These are phyloP conservation scores for Aureobasidium subglaciale DNA, from an alignment of 2,329 filamentous ascomycete species.

Conservation along the genomic window DNA sequence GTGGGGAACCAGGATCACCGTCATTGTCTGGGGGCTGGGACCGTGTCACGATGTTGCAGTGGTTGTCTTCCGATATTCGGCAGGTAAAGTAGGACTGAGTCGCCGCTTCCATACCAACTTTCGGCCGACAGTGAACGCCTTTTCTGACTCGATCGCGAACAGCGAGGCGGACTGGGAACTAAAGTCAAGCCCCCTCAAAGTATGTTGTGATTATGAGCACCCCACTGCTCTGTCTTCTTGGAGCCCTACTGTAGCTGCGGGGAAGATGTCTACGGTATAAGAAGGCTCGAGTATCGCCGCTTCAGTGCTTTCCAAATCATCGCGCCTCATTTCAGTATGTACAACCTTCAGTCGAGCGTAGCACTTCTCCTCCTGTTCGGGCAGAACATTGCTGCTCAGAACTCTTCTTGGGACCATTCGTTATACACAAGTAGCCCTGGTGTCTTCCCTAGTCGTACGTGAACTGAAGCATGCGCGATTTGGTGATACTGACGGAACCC, in stretches of 20 bases:
- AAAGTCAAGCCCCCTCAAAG: background rate
- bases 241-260: background rate
- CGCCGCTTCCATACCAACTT: background rate
- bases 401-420: constrained; percentile 20
- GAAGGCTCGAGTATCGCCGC: background rate
- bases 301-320: background rate
- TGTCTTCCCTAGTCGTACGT: constrained; percentile 21
- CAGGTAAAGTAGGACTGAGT: background rate
- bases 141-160: background rate
- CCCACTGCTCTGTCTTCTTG: background rate
- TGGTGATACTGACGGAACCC: background rate
- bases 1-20: background rate
- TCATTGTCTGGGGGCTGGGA: background rate
- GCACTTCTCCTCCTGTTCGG: background rate
- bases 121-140: background rate
- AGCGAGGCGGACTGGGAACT: background rate
- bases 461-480: too few relatives aligned
- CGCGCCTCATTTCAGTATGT: background rate
- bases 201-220: background rate
- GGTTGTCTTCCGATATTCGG: background rate
- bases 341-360: background rate
- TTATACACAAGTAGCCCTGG: constrained; percentile 21
- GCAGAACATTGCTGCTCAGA: background rate
- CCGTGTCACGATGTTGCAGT: background rate
- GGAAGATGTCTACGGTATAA: background rate